phyloP scores from a whole-genome alignment of 83 land plant species.

The Isoetes engelmannii region DNA sequence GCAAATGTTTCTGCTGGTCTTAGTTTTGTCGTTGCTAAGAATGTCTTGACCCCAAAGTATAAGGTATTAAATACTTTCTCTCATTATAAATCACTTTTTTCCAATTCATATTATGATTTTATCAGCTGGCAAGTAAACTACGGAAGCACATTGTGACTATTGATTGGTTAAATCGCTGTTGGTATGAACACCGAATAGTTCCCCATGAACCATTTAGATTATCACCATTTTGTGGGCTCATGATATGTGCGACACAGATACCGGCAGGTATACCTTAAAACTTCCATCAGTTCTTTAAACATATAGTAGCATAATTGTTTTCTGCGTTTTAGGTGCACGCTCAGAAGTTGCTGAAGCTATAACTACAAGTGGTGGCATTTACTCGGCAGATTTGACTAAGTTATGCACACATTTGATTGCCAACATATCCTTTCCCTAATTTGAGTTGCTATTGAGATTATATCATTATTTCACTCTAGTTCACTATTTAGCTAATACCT shows the following conservation, averaged over 20 bases:
- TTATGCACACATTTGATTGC: conserved; percentile 86
- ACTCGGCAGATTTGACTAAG: conserved; percentile 74
- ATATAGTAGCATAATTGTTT: background rate
- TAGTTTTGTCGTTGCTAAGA: conserved; percentile 76
- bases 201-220: conserved; percentile 68
- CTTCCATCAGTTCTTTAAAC: background rate
- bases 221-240: conserved; percentile 71
- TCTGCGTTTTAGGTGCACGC: conserved; percentile 48
- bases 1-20: conserved; percentile 46
- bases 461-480: background rate
- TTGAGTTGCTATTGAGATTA: background rate
- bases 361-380: conserved; percentile 61
- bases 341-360: conserved; percentile 51
- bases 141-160: conserved; percentile 71
- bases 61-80: conserved; percentile 39
- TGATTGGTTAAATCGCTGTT: conserved; percentile 75
- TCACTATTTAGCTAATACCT: conserved; percentile 31
- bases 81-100: background rate
- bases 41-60: conserved; percentile 76
- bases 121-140: conserved; percentile 39
- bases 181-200: conserved; percentile 77
- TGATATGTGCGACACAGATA: conserved; percentile 69
- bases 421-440: conserved; percentile 60
- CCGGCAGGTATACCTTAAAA: conserved; percentile 40
- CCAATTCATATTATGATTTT: background rate